Percentiles rank a stretch among this genome's conserved stretches.
phyloP scores from a whole-genome alignment of 352 stramenopile species.

The Phytopythium montanum region DNA sequence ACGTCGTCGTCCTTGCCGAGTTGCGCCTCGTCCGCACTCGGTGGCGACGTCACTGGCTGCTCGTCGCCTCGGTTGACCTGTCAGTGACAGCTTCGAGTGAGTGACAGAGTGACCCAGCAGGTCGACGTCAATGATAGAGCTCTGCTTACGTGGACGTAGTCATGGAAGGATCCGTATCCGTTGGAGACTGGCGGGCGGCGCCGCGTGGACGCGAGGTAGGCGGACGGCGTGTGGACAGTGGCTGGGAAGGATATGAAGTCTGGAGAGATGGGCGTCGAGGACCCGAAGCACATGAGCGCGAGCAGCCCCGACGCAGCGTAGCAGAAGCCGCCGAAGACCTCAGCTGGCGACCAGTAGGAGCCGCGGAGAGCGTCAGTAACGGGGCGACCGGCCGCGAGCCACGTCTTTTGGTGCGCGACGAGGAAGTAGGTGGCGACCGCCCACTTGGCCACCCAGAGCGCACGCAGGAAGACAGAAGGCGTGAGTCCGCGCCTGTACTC shows the following conservation, averaged over 20 bases:
- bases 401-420: conserved; percentile 26
- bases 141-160: conserved; percentile 26
- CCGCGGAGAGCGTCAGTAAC: conserved; percentile 5
- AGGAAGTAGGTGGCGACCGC: conserved; percentile 40
- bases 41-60: neutral
- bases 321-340: conserved; percentile 28
- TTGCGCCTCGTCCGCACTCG: neutral
- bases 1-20: conserved; percentile 3
- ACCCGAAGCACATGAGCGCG: conserved; percentile 43
- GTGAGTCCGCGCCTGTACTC: conserved; percentile 61
- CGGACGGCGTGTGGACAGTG: conserved; percentile 49
- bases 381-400: conserved; percentile 8
- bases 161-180: conserved; percentile 54
- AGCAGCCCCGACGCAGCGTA: conserved; percentile 44
- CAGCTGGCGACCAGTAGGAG: conserved; percentile 8
- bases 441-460: conserved; percentile 65
- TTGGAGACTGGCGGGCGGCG: conserved; percentile 31
- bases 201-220: conserved; percentile 46
- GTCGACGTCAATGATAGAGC: neutral
- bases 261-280: conserved; percentile 41
- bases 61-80: conserved; percentile 2
- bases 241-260: conserved; percentile 46
- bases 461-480: conserved; percentile 48
- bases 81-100: too few relatives aligned
- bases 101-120: too few relatives aligned